phyloP scores from a whole-genome alignment of 805 yeast genomes.

The Maudiozyma pseudohumilis region DNA sequence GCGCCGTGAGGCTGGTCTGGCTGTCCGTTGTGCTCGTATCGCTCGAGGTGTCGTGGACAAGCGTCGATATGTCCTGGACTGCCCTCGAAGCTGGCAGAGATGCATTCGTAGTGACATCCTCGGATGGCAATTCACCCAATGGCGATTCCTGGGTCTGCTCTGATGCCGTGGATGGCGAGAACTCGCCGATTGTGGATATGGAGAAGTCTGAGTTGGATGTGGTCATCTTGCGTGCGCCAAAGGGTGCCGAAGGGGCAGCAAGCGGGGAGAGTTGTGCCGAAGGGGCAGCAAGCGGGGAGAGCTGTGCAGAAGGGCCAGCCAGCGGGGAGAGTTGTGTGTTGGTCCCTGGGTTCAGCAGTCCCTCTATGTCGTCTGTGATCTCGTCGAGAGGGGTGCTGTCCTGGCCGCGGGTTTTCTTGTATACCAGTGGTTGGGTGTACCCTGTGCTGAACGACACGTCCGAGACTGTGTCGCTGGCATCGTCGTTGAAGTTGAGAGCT shows the following conservation, averaged over 20 bases:
- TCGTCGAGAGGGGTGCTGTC: no score
- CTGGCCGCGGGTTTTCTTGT: conserved; percentile 14
- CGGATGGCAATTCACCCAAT: conserved; percentile 3
- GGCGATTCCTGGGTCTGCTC: conserved; percentile 36
- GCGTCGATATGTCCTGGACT: conserved; percentile 33
- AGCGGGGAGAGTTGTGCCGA: conserved; percentile 15
- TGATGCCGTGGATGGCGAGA: conserved; percentile 38
- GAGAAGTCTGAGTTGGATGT: conserved; percentile 28
- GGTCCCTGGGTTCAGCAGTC: neutral
- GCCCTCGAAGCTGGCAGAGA: conserved; percentile 34
- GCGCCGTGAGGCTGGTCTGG: conserved; percentile 11
- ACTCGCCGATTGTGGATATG: conserved; percentile 36
- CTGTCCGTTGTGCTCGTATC: conserved; percentile 26
- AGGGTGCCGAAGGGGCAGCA: conserved; percentile 25
- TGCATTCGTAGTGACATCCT: neutral
- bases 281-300: conserved; percentile 9
- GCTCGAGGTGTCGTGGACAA: neutral
- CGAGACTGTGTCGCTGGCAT: conserved; percentile 25
- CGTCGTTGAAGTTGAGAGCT: conserved; percentile 21
- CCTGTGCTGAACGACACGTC: conserved; percentile 28
- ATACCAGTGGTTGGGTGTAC: conserved; percentile 20
- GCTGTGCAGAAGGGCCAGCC: conserved; percentile 4
- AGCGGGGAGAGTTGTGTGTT: neutral
- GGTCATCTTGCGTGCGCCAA: conserved; percentile 16
- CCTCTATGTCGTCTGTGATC: conserved; percentile 8